phyloP scores from a whole-genome alignment of 345 rosid genomes.

The Geranium rotundifolium region DNA sequence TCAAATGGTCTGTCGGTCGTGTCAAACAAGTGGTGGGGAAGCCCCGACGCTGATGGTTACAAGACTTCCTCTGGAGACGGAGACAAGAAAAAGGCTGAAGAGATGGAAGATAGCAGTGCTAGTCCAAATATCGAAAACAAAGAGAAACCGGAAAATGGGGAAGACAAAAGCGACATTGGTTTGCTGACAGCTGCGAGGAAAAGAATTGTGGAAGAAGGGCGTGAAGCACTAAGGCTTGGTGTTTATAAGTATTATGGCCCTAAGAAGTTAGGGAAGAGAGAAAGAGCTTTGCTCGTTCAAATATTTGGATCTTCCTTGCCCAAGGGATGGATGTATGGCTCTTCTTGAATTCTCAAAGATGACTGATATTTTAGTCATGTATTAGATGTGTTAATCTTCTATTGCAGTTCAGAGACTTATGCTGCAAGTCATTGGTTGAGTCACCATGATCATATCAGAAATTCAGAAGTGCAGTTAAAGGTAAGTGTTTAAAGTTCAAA shows the following conservation, averaged over 20 bases:
- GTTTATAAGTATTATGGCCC: slow-evolving; percentile 19
- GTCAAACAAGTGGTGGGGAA: slow-evolving; percentile 67
- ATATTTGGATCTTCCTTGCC: slow-evolving; percentile 49
- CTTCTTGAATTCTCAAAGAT: no score
- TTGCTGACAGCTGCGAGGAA: slow-evolving; percentile 35
- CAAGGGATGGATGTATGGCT: slow-evolving; percentile 21
- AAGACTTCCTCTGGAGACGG: slow-evolving; percentile 12
- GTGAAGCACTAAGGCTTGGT: slow-evolving; percentile 37
- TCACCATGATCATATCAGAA: no score
- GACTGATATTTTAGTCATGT: no score
- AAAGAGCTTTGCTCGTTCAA: slow-evolving; percentile 29
- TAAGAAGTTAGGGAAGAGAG: slow-evolving; percentile 27
- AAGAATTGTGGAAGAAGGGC: slow-evolving; percentile 36
- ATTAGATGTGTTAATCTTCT: no score
- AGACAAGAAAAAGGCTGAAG: slow-evolving; percentile 12
- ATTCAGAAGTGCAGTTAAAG: no score
- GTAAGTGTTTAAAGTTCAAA: no score
- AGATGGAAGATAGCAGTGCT: neutral
- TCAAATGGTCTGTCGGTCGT: slow-evolving; percentile 39
- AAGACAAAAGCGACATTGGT: slow-evolving; percentile 11
- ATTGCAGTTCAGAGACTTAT: no score
- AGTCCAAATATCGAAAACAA: neutral
- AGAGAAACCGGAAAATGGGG: slow-evolving; percentile 19
- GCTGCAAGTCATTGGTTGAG: no score
- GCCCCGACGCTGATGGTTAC: slow-evolving; percentile 17